Base-by-base conservation (phyloP, 305 asterid genomes). In the Monarda citriodora region DNA sequence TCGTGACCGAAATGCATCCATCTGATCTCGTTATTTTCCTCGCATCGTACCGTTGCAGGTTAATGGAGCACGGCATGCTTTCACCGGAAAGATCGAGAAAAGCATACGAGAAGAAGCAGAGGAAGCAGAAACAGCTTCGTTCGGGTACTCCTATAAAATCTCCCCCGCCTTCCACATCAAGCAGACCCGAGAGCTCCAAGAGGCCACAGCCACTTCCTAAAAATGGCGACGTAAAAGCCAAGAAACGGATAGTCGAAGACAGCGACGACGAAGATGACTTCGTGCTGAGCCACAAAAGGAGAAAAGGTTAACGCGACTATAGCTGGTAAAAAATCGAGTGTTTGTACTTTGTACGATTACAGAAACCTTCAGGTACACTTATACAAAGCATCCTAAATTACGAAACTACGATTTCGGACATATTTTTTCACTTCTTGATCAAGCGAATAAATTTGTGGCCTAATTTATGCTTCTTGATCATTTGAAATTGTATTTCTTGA, bases 51-150 rank as follows among this genome's bases (percentile, higher is more conserved):
- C 53, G 23, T 49, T 51, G 53, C 78, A 90, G 97, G 97, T 48
- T 90, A 79, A 90, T 90, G 97, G 97, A 90, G 70, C 97, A 90
- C 31, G 97, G 97, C 51, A 55, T 90, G 80, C 64, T 90, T 68
- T 79, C 95, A 11, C 92, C 86, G 0, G 97, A 87, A 13, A 83
- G 73, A 60, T 81, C 97, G 16, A 87, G 69, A 64, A 87, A 62
- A 70, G 96, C 88, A 1, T 78, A 71, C 1, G 96, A 90, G 75
- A 88, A 81, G 69, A 87, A 87, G 72, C 96, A 83, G 76, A 85
- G 80, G 82, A 85, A 90, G 79, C 88, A 78, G 63, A 90, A 87
- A 70, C 96, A 87, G 53, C 81, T 74, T 9, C 74, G 96, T 21
- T 57, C 23, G 18, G 95, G 96, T 15, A 83, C 82, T 32, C 92